Percentiles rank a stretch among this genome's conserved stretches.
These are phyloP conservation scores for Aspergillus hancockii DNA, from an alignment of 495 filamentous ascomycete species.

Conservation along the genomic window DNA sequence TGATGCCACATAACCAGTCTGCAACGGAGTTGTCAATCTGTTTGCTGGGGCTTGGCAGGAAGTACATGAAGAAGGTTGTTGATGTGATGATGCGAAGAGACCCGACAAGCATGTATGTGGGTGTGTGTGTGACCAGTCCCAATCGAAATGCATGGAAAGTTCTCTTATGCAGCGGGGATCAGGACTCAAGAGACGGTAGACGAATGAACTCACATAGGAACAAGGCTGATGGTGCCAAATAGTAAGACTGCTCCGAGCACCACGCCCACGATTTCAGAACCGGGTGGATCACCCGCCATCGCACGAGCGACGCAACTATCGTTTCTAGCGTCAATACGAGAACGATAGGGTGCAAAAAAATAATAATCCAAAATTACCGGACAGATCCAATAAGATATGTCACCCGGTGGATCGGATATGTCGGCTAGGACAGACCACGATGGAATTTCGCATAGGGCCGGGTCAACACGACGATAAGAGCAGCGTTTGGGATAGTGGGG, in stretches of 20 bases:
- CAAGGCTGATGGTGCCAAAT: conserved; percentile 33
- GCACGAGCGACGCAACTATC: conserved; percentile 16
- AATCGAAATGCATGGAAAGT: conserved; percentile 20
- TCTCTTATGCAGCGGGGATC: conserved; percentile 22
- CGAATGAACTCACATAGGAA: conserved; percentile 35
- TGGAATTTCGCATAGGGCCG: conserved; percentile 10
- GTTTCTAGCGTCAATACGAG: conserved; percentile 10
- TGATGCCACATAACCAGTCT: conserved; percentile 32
- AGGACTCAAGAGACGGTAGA: conserved; percentile 12
- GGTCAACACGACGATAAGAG: background rate
- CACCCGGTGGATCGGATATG: conserved; percentile 17
- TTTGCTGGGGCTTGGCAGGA: background rate
- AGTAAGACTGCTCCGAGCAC: conserved; percentile 36
- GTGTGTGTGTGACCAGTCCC: background rate
- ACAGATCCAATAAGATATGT: conserved; percentile 17
- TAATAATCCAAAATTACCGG: conserved; percentile 4
- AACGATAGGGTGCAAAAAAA: conserved; percentile 7
- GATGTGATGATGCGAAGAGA: too few relatives aligned
- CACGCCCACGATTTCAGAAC: conserved; percentile 34
- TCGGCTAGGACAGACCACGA: conserved; percentile 13
- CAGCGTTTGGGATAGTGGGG: conserved; percentile 8
- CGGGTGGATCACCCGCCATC: conserved; percentile 29
- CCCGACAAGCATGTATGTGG: background rate
- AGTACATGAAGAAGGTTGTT: background rate
- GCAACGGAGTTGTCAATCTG: background rate